Evolutionary conservation across 805 yeast genomes (phyloP), one percentile per base, ranked within the genome.

Genomic region (Maudiozyma turicensis): DNA sequence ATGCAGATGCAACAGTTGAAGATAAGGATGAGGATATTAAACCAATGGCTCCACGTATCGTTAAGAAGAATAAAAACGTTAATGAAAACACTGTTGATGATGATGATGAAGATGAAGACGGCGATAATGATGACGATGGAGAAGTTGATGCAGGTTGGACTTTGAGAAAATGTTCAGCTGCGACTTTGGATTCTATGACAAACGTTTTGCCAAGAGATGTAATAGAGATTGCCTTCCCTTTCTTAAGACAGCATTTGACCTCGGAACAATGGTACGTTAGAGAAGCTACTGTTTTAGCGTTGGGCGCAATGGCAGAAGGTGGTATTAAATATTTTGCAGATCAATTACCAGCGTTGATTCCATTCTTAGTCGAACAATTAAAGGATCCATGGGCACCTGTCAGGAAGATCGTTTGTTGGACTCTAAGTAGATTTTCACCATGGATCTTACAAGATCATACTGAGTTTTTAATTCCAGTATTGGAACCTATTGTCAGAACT

Each of bases 401-500:
- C 5, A 76, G 98, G 55, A 95, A 88, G 65, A 93, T 93, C 47
- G 72, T 96, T 0, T 91, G 98, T 70, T 93, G 99, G 99, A 86
- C 98, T 0, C 69, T 93, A 43, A 84, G 95, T 42, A 75, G 98
- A 49, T 93, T 84, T 63, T 77, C 93, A 0, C 59, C 76, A 3
- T 89, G 96, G 95, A 83, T 91, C 26, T 77, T 86, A 45, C 73
- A 74, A 5, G 87, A 85, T 60, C 84, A 78, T 61, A 75, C 88
- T 8, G 75, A 71, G 53, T 84, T 84, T 58, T 83, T 86, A 61
- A 71, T 76, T 50, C 93, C 93, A 5, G 87, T 93, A 0, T 74
- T 93, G 51, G 81, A 84, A 57, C 78, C 93, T 2, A 75, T 93
- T 44, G 75, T 93, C 62, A 70, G 65, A 45, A 84, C 93, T 66